These are phyloP conservation scores for Papilionanthe hybrid DNA, from an alignment of 116 monocot genomes.

Conservation along the genomic window DNA sequence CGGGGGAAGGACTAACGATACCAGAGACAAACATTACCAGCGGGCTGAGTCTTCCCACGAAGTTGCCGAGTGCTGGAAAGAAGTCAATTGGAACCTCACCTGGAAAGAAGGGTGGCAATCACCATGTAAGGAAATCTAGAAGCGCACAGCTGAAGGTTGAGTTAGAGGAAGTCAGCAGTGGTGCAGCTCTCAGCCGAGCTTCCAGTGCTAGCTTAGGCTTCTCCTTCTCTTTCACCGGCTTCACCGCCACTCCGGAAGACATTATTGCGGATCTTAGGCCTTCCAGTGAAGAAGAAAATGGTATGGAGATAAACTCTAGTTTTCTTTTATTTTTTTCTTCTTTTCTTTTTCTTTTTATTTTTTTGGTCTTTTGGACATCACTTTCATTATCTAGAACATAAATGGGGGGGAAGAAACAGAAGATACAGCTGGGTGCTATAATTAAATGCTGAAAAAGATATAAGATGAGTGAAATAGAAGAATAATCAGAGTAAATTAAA, in stretches of 20 bases:
- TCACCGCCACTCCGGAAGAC: slow-evolving; percentile 56
- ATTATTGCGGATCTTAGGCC: slow-evolving; percentile 21
- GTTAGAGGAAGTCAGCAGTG: slow-evolving; percentile 59
- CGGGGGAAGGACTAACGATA: slow-evolving; percentile 22
- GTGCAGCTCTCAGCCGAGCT: slow-evolving; percentile 63
- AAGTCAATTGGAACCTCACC: slow-evolving; percentile 36
- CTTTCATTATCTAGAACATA: neutral
- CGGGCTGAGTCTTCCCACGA: slow-evolving; percentile 23
- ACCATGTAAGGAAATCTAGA: slow-evolving; percentile 56
- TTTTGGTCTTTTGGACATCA: neutral
- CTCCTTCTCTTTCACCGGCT: slow-evolving; percentile 80
- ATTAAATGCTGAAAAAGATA: neutral
- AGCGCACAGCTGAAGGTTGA: slow-evolving; percentile 70
- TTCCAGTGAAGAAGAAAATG: slow-evolving; percentile 50
- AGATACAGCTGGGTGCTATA: neutral
- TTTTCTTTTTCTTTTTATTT: no score
- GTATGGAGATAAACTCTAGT: slow-evolving; percentile 10
- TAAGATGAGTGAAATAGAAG: neutral
- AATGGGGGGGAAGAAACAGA: neutral
- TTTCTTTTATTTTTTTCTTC: neutral
- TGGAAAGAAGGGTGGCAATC: slow-evolving; percentile 16
- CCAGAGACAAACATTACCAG: neutral
- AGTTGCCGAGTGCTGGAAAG: slow-evolving; percentile 40
- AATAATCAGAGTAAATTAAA: neutral
- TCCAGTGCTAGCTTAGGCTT: slow-evolving; percentile 79